Base-by-base conservation (phyloP, 306 rosid genomes). In the Prunus mira region DNA sequence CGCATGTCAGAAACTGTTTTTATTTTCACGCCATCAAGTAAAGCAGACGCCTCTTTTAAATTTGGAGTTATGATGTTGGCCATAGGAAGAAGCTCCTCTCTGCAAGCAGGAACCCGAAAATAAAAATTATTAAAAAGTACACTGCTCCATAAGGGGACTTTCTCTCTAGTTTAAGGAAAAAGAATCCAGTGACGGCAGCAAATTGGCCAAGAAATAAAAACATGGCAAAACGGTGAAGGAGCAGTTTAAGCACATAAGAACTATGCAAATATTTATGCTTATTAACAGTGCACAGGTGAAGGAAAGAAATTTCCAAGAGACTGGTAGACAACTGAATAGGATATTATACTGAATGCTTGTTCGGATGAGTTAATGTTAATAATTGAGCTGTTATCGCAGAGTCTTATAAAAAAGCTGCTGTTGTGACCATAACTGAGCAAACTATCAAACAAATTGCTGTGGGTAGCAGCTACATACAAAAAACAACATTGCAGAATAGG, bases 41-140 rank as follows among this genome's bases (percentile, higher is more conserved):
- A 86, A 69, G 83, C 92, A 46, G 97, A 86, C 27, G 98, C 96
- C 88, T 92, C 97, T 79, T 89, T 94, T 75, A 92, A 54, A 86
- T 94, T 94, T 81, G 98, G 98, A 64, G 98, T 94, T 73, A 92
- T 87, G 73, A 94, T 83, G 83, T 90, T 91, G 43, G 96, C 89
- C 86, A 89, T 85, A 74, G 97, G 98, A 81, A 94, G 83, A 82
- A 94, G 92, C 78, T 89, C 88, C 76, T 92, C 92, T 81, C 98
- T 94, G 94, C 83, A 83, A 61, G 79, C 75, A 82, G 74, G 65
- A 86, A 79, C 80, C 78, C 81, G 46, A 41, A 62, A 78, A 62
- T 43, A 32, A 47, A 10, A 30, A 71, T 55, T 20, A 71, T 64
- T 49, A 72, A 27, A 28, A 69, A 78, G n/a, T 60, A 58, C 6